phyloP scores from a whole-genome alignment of 306 rosid species.

The Argentina anserina region DNA sequence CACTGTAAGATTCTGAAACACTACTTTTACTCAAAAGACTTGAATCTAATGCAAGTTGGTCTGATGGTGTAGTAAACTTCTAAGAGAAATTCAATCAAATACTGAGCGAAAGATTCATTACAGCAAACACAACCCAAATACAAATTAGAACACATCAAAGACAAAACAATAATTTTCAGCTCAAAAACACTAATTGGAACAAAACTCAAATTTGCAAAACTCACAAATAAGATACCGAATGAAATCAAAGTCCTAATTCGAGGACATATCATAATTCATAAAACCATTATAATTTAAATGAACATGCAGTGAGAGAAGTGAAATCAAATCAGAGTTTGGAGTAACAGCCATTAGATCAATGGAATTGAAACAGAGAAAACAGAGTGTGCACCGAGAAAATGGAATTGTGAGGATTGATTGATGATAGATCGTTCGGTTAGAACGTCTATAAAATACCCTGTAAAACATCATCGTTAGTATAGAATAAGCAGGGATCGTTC shows the following conservation, averaged over 20 bases:
- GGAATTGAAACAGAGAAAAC: constrained; percentile 24
- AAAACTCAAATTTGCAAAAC: constrained; percentile 15
- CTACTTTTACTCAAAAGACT: constrained; percentile 6
- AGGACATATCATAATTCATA: background rate
- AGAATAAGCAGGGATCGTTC: too few relatives aligned
- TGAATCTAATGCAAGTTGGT: constrained; percentile 6
- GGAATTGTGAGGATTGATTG: too few relatives aligned
- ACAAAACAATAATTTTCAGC: constrained; percentile 40
- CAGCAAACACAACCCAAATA: constrained; percentile 17
- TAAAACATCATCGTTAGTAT: too few relatives aligned
- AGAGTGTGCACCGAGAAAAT: constrained; percentile 32
- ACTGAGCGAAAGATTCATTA: background rate
- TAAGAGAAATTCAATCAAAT: background rate
- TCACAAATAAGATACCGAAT: background rate
- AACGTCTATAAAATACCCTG: too few relatives aligned
- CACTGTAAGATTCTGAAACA: constrained; percentile 10
- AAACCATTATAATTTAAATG: background rate
- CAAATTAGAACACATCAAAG: background rate
- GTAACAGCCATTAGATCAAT: constrained; percentile 42
- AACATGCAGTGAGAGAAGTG: constrained; percentile 2
- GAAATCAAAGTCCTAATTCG: background rate
- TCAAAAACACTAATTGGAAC: constrained; percentile 14
- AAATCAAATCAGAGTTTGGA: constrained; percentile 46
- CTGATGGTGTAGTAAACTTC: background rate
- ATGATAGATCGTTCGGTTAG: too few relatives aligned